A percentile compares a stretch with the other conserved stretches of the same genome.
Evolutionary conservation across 1,284 basidiomycete genomes (phyloP).

Genomic region (Hypsizygus ulmarius): DNA sequence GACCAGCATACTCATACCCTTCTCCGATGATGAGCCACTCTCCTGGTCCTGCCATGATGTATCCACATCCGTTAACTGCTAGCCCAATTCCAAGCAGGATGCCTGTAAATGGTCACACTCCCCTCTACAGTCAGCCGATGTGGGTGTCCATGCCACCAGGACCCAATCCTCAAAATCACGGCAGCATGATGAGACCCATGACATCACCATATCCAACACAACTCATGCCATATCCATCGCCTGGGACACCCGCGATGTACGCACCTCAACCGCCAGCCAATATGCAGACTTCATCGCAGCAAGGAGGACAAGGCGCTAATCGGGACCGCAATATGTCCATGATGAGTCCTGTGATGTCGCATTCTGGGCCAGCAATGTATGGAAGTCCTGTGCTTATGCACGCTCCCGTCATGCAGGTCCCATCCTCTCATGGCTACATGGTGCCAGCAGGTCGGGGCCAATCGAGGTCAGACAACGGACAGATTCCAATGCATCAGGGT

Average conservation of each 20-base stretch:
- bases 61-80: constrained; percentile 52
- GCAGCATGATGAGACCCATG: constrained; percentile 53
- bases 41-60: constrained; percentile 60
- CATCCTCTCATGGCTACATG: constrained; percentile 38
- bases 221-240: constrained; percentile 60
- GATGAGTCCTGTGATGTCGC: constrained; percentile 68
- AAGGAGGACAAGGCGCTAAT: constrained; percentile 38
- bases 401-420: constrained; percentile 40
- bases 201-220: constrained; percentile 62
- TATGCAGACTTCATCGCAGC: constrained; percentile 43
- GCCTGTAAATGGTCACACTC: constrained; percentile 56
- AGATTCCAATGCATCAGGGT: constrained; percentile 32
- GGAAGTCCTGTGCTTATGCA: constrained; percentile 69
- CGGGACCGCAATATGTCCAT: constrained; percentile 48
- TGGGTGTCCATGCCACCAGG: constrained; percentile 57
- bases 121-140: constrained; percentile 58
- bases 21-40: constrained; percentile 71
- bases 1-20: constrained; percentile 58
- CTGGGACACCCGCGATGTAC: constrained; percentile 51
- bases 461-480: constrained; percentile 38
- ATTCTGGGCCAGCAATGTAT: constrained; percentile 58
- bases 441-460: constrained; percentile 37
- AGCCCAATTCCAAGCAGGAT: constrained; percentile 63
- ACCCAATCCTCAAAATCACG: constrained; percentile 44
- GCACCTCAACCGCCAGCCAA: constrained; percentile 39